Evolutionary conservation across 495 filamentous ascomycete species (phyloP), one percentile per base, ranked within the genome.

Genomic region (Cetradonia linearis): DNA sequence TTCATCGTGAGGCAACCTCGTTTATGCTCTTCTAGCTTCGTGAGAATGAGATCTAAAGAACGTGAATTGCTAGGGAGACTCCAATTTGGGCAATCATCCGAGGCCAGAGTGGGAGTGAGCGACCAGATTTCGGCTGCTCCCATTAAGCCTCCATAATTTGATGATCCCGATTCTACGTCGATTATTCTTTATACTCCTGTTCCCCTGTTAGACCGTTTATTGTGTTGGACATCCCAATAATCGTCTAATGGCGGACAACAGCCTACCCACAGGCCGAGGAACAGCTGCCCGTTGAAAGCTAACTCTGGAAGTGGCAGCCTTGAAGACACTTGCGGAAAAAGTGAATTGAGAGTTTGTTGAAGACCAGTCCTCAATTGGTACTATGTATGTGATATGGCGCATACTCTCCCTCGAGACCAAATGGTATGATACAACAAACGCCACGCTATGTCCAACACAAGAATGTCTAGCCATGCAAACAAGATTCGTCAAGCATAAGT

Each of bases 401-500:
- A 53, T 61, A 55, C 52, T 55, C 11, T 59, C 48, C 30, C 36
- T 44, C n/a, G 10, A 38, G 16, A 38, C 40, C 44, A 44, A 44
- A 23, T 4, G 25, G 33, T 48, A 37, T 48, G 49, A 37, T 58
- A 36, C 56, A 60, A 48, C 23, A 10, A 34, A 37, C 42, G 47
- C 59, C 55, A 46, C 55, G 55, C 63, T 62, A 65, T 62, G 59
- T 56, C 46, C 30, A 49, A 33, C 18, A 23, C 27, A 54, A 58
- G 30, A 53, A 44, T 54, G 49, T 54, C 40, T 27, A 36, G 16
- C 36, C 44, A 48, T 56, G 36, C 37, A 55, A 34, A 48, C 6
- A 25, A 36, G 34, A 65, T 55, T 65, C 63, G 63, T 65, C 25
- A 50, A 59, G 23, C 61, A 54, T 58, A 2, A 62, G 44, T 37